Evolutionary conservation across 495 filamentous ascomycete genomes (phyloP).

Genomic region (Cairneyella variabilis): DNA sequence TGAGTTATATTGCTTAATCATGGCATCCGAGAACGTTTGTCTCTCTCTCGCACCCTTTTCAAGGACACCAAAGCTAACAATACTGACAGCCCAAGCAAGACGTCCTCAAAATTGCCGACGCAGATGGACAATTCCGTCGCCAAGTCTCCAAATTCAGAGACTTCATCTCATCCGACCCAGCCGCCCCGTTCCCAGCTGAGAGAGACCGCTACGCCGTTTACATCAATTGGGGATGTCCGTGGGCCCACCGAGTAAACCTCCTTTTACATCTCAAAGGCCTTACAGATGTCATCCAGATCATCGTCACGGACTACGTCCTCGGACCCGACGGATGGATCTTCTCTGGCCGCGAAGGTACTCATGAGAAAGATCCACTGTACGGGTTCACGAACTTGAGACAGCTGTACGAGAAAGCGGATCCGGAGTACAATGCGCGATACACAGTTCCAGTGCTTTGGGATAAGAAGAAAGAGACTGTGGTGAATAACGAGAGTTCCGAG

Average conservation of each 20-base stretch:
- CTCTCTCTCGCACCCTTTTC: neutral
- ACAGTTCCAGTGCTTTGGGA: conserved; percentile 81
- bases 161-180: conserved; percentile 49
- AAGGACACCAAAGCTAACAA: neutral
- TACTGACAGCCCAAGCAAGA: conserved; percentile 13
- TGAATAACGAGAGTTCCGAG: conserved; percentile 53
- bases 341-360: conserved; percentile 26
- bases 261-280: conserved; percentile 52
- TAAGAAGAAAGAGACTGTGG: conserved; percentile 44
- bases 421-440: conserved; percentile 64
- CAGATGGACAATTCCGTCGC: conserved; percentile 83
- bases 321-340: conserved; percentile 38
- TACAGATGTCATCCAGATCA: conserved; percentile 44
- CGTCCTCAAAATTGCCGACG: conserved; percentile 55
- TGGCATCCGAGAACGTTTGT: neutral
- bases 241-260: conserved; percentile 55
- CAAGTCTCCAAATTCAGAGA: conserved; percentile 63
- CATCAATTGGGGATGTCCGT: conserved; percentile 53
- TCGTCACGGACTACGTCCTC: conserved; percentile 13
- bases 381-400: conserved; percentile 52
- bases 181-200: conserved; percentile 62
- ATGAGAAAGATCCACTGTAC: conserved; percentile 56
- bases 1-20: too few species aligned
- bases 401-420: conserved; percentile 64
- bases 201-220: conserved; percentile 71